Evolutionary conservation across 164 flowering plant species (phyloP).

Genomic region (Berberis thunbergii): DNA sequence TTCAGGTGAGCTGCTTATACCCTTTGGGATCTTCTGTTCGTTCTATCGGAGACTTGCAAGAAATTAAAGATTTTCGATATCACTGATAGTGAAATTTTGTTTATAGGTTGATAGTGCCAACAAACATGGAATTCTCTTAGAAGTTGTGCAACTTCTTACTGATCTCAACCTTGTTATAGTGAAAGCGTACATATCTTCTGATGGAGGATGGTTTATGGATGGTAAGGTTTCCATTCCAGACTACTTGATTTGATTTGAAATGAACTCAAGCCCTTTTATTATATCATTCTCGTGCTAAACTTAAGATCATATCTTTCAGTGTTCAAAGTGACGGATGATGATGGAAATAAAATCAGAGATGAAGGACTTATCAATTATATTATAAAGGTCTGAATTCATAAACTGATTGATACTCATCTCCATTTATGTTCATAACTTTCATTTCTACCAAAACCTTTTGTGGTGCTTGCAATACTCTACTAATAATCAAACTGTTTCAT

Average conservation of each 20-base stretch:
- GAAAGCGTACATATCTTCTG: slow-evolving; percentile 85
- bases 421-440: too few relatives aligned
- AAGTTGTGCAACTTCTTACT: slow-evolving; percentile 78
- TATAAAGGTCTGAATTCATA: too few relatives aligned
- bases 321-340: too few relatives aligned
- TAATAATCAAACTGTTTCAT: neutral
- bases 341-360: too few relatives aligned
- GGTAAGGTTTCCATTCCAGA: too few relatives aligned
- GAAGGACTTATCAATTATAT: too few relatives aligned
- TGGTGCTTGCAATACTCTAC: neutral
- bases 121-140: slow-evolving; percentile 70
- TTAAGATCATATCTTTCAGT: neutral
- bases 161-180: slow-evolving; percentile 67
- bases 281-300: neutral
- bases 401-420: too few relatives aligned
- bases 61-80: neutral
- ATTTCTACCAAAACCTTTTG: too few relatives aligned
- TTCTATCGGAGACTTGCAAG: neutral
- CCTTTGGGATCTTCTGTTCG: too few relatives aligned
- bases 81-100: neutral
- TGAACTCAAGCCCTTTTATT: neutral
- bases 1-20: too few relatives aligned
- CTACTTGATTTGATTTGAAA: too few relatives aligned
- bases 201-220: slow-evolving; percentile 59
- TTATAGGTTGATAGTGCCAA: slow-evolving; percentile 83